Conservation (phyloP, 257 asterid genomes). For the Przewalskia tangutica region DNA sequence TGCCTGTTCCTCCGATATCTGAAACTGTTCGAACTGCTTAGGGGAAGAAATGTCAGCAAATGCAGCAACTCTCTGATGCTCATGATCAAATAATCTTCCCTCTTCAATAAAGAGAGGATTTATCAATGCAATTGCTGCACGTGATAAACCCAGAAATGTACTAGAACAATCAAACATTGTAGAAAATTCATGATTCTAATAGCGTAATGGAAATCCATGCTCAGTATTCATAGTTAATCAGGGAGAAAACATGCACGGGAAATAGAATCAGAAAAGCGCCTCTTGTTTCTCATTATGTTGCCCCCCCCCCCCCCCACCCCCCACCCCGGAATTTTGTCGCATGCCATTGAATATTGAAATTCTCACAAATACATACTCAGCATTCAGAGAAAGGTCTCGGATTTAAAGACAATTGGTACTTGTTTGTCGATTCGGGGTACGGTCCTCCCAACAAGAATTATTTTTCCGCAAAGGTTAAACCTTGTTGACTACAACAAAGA, state of each 20-base stretch:
- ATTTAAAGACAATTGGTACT: background rate
- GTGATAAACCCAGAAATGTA: slow-evolving; percentile 11
- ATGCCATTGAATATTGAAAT: background rate
- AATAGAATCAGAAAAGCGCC: background rate
- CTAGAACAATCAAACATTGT: background rate
- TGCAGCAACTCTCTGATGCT: slow-evolving; percentile 37
- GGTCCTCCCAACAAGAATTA: background rate
- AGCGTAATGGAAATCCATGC: background rate
- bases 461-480: background rate
- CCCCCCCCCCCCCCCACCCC: too few relatives aligned
- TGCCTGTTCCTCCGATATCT: slow-evolving; percentile 27
- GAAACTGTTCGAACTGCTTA: slow-evolving; percentile 51
- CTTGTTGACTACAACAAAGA: background rate
- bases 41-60: slow-evolving; percentile 57
- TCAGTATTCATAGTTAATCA: background rate
- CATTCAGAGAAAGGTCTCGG: background rate
- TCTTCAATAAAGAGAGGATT: slow-evolving; percentile 56
- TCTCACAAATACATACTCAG: background rate
- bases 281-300: background rate
- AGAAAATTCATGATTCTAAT: background rate
- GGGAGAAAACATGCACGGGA: background rate
- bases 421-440: background rate
- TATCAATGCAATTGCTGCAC: slow-evolving; percentile 65
- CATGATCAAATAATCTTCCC: slow-evolving; percentile 42
- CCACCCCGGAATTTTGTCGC: background rate